phyloP scores from a whole-genome alignment of 2,329 filamentous ascomycete genomes.

The Pseudomassariella vexata region DNA sequence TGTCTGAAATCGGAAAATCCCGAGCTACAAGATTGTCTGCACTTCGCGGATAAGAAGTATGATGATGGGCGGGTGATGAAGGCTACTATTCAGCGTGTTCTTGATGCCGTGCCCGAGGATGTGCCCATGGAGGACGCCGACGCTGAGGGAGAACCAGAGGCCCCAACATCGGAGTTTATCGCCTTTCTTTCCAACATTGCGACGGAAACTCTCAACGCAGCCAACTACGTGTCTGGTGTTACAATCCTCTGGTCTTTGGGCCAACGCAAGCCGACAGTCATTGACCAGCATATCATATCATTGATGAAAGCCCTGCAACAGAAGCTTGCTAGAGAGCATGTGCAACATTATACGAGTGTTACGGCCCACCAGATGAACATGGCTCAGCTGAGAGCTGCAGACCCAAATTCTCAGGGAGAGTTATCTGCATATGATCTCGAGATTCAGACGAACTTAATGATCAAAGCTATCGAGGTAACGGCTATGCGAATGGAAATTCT shows the following conservation, averaged over 20 bases:
- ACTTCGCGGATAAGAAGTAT: constrained; percentile 64
- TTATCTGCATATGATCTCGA: constrained; percentile 75
- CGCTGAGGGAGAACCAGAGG: constrained; percentile 77
- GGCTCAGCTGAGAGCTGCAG: constrained; percentile 37
- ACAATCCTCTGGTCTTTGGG: constrained; percentile 92
- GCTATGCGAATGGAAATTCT: constrained; percentile 88
- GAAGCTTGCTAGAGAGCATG: constrained; percentile 90
- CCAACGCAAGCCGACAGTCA: constrained; percentile 74
- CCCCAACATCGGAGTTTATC: constrained; percentile 80
- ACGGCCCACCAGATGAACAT: constrained; percentile 44
- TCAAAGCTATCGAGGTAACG: constrained; percentile 92
- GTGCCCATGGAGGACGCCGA: constrained; percentile 69
- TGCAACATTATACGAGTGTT: constrained; percentile 64
- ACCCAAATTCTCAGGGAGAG: constrained; percentile 49
- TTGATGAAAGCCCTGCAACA: constrained; percentile 91
- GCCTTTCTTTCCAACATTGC: constrained; percentile 79
- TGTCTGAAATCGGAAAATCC: constrained; percentile 80
- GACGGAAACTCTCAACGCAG: constrained; percentile 76
- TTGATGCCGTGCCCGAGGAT: constrained; percentile 83
- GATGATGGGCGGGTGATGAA: constrained; percentile 67
- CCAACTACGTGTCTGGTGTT: constrained; percentile 80
- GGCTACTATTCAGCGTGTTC: constrained; percentile 72
- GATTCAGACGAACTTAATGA: constrained; percentile 83
- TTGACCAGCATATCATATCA: constrained; percentile 81
- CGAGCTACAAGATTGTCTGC: constrained; percentile 89